Conservation (phyloP, 768 basidiomycete genomes). For the Mycena sanguinolenta region DNA sequence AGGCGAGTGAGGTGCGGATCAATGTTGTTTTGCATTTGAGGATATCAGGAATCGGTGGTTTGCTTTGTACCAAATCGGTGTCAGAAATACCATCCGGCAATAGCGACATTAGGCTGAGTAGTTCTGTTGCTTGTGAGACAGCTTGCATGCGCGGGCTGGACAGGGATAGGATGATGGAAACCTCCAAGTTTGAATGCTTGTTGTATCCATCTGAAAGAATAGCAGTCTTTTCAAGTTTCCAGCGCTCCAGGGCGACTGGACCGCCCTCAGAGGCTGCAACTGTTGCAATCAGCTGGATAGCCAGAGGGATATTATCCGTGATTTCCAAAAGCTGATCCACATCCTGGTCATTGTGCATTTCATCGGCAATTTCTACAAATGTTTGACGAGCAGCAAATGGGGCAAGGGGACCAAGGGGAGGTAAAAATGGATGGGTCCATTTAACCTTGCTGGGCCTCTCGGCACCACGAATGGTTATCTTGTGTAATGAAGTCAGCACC, state of each 20-base stretch:
- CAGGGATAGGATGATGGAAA: conserved; percentile 17
- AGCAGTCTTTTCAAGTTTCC: conserved; percentile 11
- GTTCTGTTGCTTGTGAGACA: conserved; percentile 9
- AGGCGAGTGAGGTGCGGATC: too few relatives aligned
- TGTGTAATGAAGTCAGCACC: not conserved
- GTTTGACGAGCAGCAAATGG: conserved; percentile 3
- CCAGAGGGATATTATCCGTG: too few relatives aligned
- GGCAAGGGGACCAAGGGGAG: conserved; percentile 7
- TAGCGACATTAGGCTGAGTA: conserved; percentile 17
- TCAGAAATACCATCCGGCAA: conserved; percentile 13
- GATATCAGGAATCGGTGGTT: conserved; percentile 1
- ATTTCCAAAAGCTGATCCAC: too few relatives aligned
- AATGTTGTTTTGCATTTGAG: conserved; percentile 3
- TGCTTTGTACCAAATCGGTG: conserved; percentile 1
- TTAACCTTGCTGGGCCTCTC: conserved; percentile 3
- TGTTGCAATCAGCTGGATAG: too few relatives aligned
- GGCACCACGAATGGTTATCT: conserved; percentile 24
- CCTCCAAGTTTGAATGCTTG: conserved; percentile 20
- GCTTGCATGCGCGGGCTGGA: conserved; percentile 18
- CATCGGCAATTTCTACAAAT: too few relatives aligned
- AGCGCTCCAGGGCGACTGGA: not conserved
- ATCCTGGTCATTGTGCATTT: too few relatives aligned
- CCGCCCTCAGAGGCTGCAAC: conserved; percentile 9
- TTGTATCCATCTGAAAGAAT: conserved; percentile 16
- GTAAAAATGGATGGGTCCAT: conserved; percentile 26